Conservation (phyloP, 1,284 basidiomycete genomes). For the Schizophyllum commune region DNA sequence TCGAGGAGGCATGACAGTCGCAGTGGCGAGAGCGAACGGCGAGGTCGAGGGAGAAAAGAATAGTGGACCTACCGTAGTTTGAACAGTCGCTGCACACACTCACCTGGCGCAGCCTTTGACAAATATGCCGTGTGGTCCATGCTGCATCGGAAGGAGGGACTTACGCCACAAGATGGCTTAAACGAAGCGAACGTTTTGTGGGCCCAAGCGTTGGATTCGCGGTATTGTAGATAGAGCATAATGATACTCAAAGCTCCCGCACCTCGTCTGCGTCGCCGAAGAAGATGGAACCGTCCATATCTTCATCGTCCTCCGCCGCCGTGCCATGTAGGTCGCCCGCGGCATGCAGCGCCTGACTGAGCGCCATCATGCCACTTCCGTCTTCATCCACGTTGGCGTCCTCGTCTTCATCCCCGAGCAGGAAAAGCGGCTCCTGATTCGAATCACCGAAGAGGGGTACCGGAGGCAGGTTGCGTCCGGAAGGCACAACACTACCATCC, state of each 20-base stretch:
- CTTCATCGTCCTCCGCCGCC: conserved; percentile 63
- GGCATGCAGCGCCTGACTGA: conserved; percentile 64
- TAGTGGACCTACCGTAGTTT: too few species aligned
- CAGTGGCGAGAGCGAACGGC: too few species aligned
- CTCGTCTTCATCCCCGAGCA: conserved; percentile 16
- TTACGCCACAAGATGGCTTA: too few species aligned
- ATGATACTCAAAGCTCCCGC: conserved; percentile 37
- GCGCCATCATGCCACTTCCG: conserved; percentile 55
- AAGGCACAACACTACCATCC: background rate
- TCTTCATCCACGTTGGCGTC: conserved; percentile 30
- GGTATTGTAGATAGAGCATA: too few species aligned
- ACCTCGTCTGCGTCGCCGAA: conserved; percentile 77
- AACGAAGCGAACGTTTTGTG: too few species aligned
- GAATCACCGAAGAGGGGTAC: conserved; percentile 38
- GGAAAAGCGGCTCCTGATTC: conserved; percentile 5
- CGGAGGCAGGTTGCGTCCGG: conserved; percentile 25
- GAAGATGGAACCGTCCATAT: conserved; percentile 62
- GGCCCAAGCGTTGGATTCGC: too few species aligned
- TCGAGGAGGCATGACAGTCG: too few species aligned
- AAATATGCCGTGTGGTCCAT: too few species aligned
- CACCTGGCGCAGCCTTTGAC: too few species aligned
- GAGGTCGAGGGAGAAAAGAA: too few species aligned
- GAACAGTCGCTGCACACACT: too few species aligned
- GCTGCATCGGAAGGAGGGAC: too few species aligned
- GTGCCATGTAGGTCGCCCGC: conserved; percentile 44